These are phyloP conservation scores for Trifolium subterraneum DNA, from an alignment of 306 rosid genomes.

Conservation along the genomic window DNA sequence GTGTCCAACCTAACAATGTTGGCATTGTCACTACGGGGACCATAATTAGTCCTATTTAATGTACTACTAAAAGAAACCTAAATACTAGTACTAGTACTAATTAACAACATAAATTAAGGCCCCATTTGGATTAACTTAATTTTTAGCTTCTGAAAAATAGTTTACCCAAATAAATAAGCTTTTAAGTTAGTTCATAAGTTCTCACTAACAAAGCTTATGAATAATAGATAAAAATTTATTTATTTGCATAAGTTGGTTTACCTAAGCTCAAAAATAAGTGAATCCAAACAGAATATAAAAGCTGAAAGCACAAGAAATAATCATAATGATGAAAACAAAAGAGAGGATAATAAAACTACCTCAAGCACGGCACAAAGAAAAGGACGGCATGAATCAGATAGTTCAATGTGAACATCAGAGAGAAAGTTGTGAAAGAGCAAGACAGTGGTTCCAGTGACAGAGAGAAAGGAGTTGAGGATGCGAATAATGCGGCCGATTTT, in stretches of 20 bases:
- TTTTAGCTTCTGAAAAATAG: too few relatives aligned
- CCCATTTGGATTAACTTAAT: too few relatives aligned
- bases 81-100: background rate
- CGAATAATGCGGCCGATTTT: constrained; percentile 49
- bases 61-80: background rate
- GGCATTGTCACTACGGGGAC: too few relatives aligned
- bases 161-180: too few relatives aligned
- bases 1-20: too few relatives aligned
- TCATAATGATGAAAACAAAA: background rate
- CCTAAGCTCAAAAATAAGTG: too few relatives aligned
- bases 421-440: constrained; percentile 48
- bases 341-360: constrained; percentile 45
- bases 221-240: too few relatives aligned
- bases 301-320: background rate
- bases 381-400: constrained; percentile 58
- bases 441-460: constrained; percentile 37
- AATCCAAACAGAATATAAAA: too few relatives aligned
- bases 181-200: too few relatives aligned
- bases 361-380: constrained; percentile 66
- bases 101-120: too few relatives aligned
- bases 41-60: background rate
- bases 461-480: constrained; percentile 47
- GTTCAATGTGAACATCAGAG: constrained; percentile 49
- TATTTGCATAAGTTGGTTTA: too few relatives aligned
- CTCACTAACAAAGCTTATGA: too few relatives aligned